phyloP scores from a whole-genome alignment of 108 stramenopile species.

The Nitzschia inconspicua region DNA sequence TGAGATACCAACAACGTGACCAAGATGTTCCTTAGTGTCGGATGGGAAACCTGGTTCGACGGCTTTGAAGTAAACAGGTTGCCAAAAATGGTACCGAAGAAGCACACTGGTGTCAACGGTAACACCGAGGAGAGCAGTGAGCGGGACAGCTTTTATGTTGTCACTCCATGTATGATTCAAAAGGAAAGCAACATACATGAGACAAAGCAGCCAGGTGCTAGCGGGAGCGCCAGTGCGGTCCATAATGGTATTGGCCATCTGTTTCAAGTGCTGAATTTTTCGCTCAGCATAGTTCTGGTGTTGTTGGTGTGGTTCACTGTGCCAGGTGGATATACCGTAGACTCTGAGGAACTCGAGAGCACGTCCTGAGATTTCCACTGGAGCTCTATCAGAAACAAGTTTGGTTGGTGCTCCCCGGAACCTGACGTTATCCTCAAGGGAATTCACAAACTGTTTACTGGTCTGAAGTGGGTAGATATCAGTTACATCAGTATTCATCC shows the following conservation, averaged over 20 bases:
- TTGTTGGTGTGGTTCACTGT: slow-evolving; percentile 26
- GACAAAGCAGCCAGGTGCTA: slow-evolving; percentile 19
- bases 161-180: slow-evolving; percentile 13
- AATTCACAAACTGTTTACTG: too few relatives aligned
- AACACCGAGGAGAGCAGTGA: neutral
- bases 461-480: neutral
- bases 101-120: slow-evolving; percentile 24
- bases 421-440: slow-evolving; percentile 13
- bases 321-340: slow-evolving; percentile 12
- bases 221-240: slow-evolving; percentile 21
- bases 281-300: slow-evolving; percentile 34
- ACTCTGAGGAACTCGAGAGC: slow-evolving; percentile 20
- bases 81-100: slow-evolving; percentile 13
- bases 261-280: slow-evolving; percentile 14
- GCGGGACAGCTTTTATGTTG: slow-evolving; percentile 3
- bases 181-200: slow-evolving; percentile 6
- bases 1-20: slow-evolving; percentile 26
- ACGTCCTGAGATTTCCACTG: slow-evolving; percentile 2
- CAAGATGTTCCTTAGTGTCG: neutral
- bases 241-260: slow-evolving; percentile 1
- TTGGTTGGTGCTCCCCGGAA: slow-evolving; percentile 14
- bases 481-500: neutral
- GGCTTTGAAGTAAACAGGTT: slow-evolving; percentile 19
- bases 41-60: slow-evolving; percentile 8
- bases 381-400: slow-evolving; percentile 6